Percentiles rank a stretch among this genome's conserved stretches.
Conservation (phyloP, 2,329 filamentous ascomycete species). For the Botrytis elliptica region DNA sequence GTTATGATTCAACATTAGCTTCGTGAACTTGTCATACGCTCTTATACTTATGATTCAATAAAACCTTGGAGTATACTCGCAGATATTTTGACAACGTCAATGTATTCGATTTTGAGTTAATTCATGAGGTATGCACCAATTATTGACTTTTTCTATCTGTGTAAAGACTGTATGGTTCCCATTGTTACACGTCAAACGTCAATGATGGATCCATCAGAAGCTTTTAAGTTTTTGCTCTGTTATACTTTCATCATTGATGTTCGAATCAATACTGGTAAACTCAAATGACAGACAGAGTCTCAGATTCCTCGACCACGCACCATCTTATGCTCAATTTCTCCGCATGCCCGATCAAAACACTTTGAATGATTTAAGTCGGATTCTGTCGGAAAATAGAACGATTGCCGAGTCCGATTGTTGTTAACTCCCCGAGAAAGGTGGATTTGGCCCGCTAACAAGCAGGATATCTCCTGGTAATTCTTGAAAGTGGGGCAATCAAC, state of each 20-base stretch:
- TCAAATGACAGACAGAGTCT: not conserved
- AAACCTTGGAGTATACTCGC: not conserved
- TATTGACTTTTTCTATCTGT: not conserved
- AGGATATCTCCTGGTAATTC: not conserved
- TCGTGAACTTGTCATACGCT: not conserved
- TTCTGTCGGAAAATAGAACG: not conserved
- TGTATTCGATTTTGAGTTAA: not conserved
- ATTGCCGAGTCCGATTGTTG: not conserved
- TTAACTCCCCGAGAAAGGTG: not conserved
- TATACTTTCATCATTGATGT: not conserved
- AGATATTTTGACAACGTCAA: not conserved
- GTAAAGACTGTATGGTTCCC: not conserved
- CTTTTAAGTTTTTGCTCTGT: not conserved
- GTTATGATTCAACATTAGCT: not conserved
- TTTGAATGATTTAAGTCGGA: not conserved
- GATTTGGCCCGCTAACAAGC: not conserved
- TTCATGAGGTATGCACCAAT: not conserved
- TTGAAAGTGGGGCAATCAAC: not conserved
- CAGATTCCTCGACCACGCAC: too few relatives aligned
- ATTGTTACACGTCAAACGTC: not conserved
- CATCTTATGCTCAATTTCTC: not conserved
- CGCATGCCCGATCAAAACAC: not conserved
- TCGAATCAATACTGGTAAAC: not conserved
- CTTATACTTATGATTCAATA: not conserved
- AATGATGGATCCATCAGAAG: not conserved